A percentile compares a stretch with the other conserved stretches of the same genome.
These are phyloP conservation scores for Dalbergia cultrata DNA, from an alignment of 306 rosid species.

Conservation along the genomic window DNA sequence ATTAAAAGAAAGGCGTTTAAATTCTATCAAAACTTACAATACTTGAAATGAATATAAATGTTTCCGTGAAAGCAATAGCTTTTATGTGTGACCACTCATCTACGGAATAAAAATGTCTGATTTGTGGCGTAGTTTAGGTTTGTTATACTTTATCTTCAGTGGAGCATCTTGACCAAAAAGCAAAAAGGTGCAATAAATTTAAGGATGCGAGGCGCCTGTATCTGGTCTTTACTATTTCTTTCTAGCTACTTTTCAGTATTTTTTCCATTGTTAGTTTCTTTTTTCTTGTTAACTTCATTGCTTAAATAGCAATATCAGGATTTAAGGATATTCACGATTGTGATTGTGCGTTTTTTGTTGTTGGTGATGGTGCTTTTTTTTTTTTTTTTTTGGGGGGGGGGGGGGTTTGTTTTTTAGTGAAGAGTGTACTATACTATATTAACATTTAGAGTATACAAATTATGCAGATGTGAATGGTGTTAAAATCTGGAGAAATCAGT, in stretches of 20 bases:
- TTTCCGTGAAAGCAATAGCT: background rate
- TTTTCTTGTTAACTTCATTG: background rate
- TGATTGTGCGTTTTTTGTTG: background rate
- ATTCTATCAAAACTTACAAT: background rate
- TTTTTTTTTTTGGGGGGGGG: too few species aligned
- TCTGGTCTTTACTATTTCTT: background rate
- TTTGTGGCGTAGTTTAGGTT: background rate
- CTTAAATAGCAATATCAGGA: background rate
- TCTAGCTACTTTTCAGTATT: background rate
- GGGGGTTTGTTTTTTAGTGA: background rate
- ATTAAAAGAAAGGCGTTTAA: too few species aligned
- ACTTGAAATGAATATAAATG: background rate
- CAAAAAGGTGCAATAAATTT: background rate
- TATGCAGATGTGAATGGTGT: background rate
- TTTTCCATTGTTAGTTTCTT: background rate
- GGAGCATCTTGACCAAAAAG: background rate
- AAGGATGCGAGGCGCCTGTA: background rate
- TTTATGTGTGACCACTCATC: background rate
- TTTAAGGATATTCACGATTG: background rate
- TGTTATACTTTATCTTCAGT: background rate
- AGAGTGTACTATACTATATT: background rate
- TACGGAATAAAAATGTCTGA: background rate
- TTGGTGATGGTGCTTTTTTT: too few species aligned
- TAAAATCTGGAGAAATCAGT: slow-evolving; percentile 5
- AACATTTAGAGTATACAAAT: background rate